Base-by-base conservation (phyloP, 768 basidiomycete genomes). In the Russula abietina region DNA sequence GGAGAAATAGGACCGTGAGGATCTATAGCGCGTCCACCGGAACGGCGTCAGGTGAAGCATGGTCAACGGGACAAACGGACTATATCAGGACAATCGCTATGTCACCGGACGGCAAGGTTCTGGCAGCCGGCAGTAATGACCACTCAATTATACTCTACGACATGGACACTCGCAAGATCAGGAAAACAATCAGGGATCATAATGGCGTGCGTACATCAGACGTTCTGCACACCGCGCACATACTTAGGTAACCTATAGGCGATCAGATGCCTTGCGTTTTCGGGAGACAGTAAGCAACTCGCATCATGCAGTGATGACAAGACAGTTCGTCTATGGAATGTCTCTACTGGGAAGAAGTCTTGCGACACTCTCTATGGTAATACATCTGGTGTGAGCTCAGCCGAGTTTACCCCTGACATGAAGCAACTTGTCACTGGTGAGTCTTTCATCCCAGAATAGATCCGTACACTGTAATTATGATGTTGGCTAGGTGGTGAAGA, bases 31-130 rank as follows among this genome's bases (percentile, higher is more conserved):
- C 56, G 17, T 16, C 43, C 26, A 65, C 64, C 0, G 64, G 64
- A 38, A 22, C 30, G 17, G 38, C 22, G 12, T 51, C 51, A 14
- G 52, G 61, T 24, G 60, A 62, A 14, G 49, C 55, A 6, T 65
- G 55, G 62, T 14, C 46, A 24, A 43, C 50, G 1, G 61, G 56
- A 54, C 64, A 73, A 12, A 57, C 16, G 19, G 8, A 14, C 16
- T 24, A 36, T 30, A 49, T 70, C 0, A 41, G 41, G 11, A 67
- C 68, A 59, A 43, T 73, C 57, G 71, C 65, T 22, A 65, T 70
- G 51, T 73, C 73, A 16, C 66, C 67, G 41, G 65, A 74, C 68
- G 64, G 67, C 11, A 65, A 11, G 30, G 55, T 60, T 9, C 59
- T 75, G 46, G 71, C 55, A 26, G 41, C 51, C 17, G 60, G 64